Conservation (phyloP, 805 yeast genomes). For the Schwanniomyces polymorphus region DNA sequence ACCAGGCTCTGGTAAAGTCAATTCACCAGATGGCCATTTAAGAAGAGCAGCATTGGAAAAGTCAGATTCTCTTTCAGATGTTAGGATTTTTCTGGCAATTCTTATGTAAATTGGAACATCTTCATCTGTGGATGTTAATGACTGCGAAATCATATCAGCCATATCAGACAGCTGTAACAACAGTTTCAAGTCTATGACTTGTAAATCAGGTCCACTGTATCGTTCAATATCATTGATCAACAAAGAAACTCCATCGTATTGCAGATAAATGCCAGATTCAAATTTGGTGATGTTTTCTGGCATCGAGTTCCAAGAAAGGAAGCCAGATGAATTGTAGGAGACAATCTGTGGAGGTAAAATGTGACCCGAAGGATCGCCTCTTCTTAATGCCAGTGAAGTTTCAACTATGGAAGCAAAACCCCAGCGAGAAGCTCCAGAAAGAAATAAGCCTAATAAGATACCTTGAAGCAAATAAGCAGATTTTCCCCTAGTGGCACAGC, state of each 20-base stretch:
- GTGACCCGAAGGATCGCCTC: conserved; percentile 71
- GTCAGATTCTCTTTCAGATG: conserved; percentile 48
- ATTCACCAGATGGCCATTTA: conserved; percentile 59
- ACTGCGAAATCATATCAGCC: conserved; percentile 24
- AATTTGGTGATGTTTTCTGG: conserved; percentile 5
- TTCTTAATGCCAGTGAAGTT: conserved; percentile 60
- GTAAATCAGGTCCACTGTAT: conserved; percentile 52
- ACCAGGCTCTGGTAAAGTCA: conserved; percentile 53
- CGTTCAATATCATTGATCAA: conserved; percentile 79
- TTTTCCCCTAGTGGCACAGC: conserved; percentile 72
- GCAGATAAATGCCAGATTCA: conserved; percentile 18
- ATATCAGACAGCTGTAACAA: conserved; percentile 22
- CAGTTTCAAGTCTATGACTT: conserved; percentile 36
- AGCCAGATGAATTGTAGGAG: conserved; percentile 30
- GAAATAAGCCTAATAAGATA: conserved; percentile 71
- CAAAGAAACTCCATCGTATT: conserved; percentile 56
- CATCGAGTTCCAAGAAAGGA: conserved; percentile 35
- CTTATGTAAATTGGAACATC: conserved; percentile 51
- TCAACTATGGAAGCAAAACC: conserved; percentile 89
- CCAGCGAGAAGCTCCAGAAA: conserved; percentile 91
- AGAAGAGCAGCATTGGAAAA: conserved; percentile 64
- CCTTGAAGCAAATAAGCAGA: conserved; percentile 82
- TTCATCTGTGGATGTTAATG: conserved; percentile 24
- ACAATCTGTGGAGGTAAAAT: conserved; percentile 51
- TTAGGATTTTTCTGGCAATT: conserved; percentile 50